Evolutionary conservation across 805 yeast genomes (phyloP).

Genomic region (Kuraishia hungarica): DNA sequence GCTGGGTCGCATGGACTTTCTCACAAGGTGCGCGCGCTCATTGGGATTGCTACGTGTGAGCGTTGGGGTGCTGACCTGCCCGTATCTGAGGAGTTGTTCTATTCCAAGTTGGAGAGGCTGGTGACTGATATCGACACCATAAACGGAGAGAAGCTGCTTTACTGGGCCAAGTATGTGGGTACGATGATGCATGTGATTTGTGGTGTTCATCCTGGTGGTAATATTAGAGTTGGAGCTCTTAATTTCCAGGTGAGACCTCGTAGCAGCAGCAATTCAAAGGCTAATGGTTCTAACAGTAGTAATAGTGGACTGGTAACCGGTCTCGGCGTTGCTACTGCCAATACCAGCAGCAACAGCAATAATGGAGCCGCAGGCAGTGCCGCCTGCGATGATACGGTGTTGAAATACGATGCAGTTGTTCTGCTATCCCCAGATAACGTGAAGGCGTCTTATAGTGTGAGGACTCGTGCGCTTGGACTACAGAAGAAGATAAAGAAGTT

Average conservation of each 20-base stretch:
- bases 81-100: slow-evolving; percentile 38
- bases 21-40: slow-evolving; percentile 60
- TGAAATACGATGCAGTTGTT: slow-evolving; percentile 20
- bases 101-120: slow-evolving; percentile 35
- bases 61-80: slow-evolving; percentile 80
- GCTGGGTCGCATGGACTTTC: slow-evolving; percentile 73
- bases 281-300: slow-evolving; percentile 1
- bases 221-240: slow-evolving; percentile 52
- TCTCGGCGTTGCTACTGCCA: no score
- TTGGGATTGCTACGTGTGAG: slow-evolving; percentile 68
- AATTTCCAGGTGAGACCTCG: slow-evolving; percentile 30
- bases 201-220: slow-evolving; percentile 78
- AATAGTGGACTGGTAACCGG: no score
- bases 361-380: no score
- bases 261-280: slow-evolving; percentile 13
- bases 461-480: slow-evolving; percentile 47
- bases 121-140: slow-evolving; percentile 35
- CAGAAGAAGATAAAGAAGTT: slow-evolving; percentile 55
- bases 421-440: slow-evolving; percentile 41
- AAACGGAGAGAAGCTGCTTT: slow-evolving; percentile 36
- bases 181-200: slow-evolving; percentile 70
- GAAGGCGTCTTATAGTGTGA: slow-evolving; percentile 50
- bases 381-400: slow-evolving; percentile 21
- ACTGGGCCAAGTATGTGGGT: slow-evolving; percentile 73
- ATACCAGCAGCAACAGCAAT: slow-evolving; percentile 16